Evolutionary conservation across 495 filamentous ascomycete genomes (phyloP).

Genomic region (Penicillium steckii): DNA sequence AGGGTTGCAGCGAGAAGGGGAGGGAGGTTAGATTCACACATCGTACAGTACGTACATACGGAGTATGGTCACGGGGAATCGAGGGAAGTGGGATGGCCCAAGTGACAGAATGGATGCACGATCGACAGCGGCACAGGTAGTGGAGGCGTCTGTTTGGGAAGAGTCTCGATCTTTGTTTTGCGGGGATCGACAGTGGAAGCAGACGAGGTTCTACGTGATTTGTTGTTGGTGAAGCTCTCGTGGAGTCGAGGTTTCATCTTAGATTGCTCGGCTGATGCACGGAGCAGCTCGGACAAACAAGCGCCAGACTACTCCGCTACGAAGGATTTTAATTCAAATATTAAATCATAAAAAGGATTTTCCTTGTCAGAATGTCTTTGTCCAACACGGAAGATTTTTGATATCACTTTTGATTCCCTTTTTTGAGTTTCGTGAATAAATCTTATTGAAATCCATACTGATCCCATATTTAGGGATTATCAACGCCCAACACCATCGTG

Average conservation of each 20-base stretch:
- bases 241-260: neutral
- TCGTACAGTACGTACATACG: too few relatives aligned
- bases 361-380: neutral
- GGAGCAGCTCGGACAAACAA: neutral
- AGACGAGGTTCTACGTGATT: neutral
- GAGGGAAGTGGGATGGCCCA: neutral
- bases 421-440: neutral
- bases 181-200: neutral
- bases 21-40: neutral
- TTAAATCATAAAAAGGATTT: too few relatives aligned
- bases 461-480: neutral
- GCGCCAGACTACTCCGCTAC: neutral
- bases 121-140: constrained; percentile 17
- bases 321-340: too few relatives aligned
- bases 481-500: constrained; percentile 10
- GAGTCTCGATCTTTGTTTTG: constrained; percentile 7
- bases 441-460: neutral
- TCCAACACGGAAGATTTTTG: neutral
- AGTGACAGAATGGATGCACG: constrained; percentile 1
- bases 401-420: neutral
- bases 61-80: neutral
- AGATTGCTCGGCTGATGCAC: neutral
- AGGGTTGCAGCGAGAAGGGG: neutral
- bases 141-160: constrained; percentile 7
- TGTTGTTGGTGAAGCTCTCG: neutral